A percentile compares a stretch with the other conserved stretches of the same genome.
Evolutionary conservation across 495 filamentous ascomycete species (phyloP).

Genomic region (Daldinia caldariorum): DNA sequence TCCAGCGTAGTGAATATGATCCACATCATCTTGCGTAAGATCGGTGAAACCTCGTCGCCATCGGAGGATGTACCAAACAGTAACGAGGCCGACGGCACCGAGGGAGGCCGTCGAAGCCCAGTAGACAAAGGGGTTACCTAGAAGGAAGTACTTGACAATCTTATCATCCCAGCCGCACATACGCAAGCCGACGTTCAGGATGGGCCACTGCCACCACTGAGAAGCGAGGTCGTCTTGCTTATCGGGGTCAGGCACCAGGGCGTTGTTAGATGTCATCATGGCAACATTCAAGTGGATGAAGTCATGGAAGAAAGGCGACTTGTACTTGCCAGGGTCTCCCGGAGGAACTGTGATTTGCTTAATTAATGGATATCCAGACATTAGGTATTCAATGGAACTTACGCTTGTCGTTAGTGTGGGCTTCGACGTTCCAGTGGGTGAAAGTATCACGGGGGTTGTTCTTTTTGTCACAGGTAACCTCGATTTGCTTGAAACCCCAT

Average conservation of each 20-base stretch:
- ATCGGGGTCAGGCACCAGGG: slow-evolving; percentile 95
- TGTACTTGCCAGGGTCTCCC: slow-evolving; percentile 91
- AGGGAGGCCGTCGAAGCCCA: slow-evolving; percentile 89
- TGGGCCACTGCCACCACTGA: slow-evolving; percentile 98
- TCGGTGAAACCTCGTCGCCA: slow-evolving; percentile 96
- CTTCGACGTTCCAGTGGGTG: slow-evolving; percentile 99
- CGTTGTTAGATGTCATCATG: slow-evolving; percentile 99
- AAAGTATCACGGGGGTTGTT: slow-evolving; percentile 93
- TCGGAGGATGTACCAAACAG: slow-evolving; percentile 87
- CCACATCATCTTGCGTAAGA: slow-evolving; percentile 79
- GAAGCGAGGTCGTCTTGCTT: slow-evolving; percentile 99
- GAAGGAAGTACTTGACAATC: slow-evolving; percentile 96
- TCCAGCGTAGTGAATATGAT: slow-evolving; percentile 93
- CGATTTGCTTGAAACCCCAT: slow-evolving; percentile 99
- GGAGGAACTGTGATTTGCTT: slow-evolving; percentile 75
- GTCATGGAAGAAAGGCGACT: slow-evolving; percentile 94
- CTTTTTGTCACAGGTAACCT: slow-evolving; percentile 92
- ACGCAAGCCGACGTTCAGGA: slow-evolving; percentile 91
- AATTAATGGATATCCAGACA: slow-evolving; percentile 23
- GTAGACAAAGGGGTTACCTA: slow-evolving; percentile 96
- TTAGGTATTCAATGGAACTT: slow-evolving; percentile 53
- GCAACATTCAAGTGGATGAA: slow-evolving; percentile 98
- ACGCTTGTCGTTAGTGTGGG: slow-evolving; percentile 93
- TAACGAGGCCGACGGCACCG: slow-evolving; percentile 72
- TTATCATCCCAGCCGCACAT: slow-evolving; percentile 99